Evolutionary conservation across 75 land plant species (phyloP).

Genomic region (Picea glauca): DNA sequence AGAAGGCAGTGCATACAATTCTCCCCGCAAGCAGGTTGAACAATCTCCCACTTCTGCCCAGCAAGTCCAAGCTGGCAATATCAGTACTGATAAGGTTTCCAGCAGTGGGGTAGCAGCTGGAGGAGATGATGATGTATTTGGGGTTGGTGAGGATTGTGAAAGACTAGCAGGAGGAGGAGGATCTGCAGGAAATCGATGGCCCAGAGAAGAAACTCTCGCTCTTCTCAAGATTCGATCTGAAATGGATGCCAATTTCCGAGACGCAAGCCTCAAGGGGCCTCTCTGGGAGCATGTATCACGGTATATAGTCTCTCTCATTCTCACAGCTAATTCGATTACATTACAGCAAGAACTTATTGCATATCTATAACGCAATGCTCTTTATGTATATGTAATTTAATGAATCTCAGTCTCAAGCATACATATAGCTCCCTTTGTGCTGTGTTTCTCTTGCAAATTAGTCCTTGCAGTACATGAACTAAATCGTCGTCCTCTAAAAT

Average conservation of each 20-base stretch:
- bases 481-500: too few relatives aligned
- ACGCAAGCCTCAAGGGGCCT: constrained; percentile 24
- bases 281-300: constrained; percentile 26
- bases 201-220: constrained; percentile 18
- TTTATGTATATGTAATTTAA: too few relatives aligned
- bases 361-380: too few relatives aligned
- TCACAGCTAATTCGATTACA: too few relatives aligned
- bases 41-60: neutral
- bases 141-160: neutral
- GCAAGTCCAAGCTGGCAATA: neutral
- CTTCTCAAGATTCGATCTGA: constrained; percentile 23
- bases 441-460: too few relatives aligned
- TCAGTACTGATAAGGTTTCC: too few relatives aligned
- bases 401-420: too few relatives aligned
- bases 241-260: constrained; percentile 24
- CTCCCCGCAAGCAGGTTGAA: neutral
- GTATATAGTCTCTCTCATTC: constrained; percentile 1
- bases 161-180: constrained; percentile 7
- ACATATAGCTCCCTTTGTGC: too few relatives aligned
- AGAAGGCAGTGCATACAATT: neutral
- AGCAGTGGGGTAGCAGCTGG: neutral
- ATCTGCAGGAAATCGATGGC: constrained; percentile 18
- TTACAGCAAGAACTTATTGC: too few relatives aligned
- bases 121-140: constrained; percentile 4
- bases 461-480: too few relatives aligned